Conservation (phyloP, 495 filamentous ascomycete genomes). For the Lasiosphaeria hispida region DNA sequence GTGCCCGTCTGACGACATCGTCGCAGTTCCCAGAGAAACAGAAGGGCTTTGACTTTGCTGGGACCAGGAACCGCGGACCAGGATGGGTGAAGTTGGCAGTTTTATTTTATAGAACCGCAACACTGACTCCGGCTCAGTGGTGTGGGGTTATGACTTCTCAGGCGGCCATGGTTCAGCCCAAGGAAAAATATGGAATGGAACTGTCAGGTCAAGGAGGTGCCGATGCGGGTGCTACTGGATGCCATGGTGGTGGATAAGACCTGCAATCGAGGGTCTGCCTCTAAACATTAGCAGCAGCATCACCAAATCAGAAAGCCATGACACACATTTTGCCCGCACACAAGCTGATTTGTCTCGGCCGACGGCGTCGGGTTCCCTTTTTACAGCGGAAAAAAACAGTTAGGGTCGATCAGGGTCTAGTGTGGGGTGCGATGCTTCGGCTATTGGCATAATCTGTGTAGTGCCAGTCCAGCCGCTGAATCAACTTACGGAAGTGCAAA, state of each 20-base stretch:
- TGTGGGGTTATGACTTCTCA: too few relatives aligned
- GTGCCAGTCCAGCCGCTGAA: not conserved
- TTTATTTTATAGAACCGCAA: too few relatives aligned
- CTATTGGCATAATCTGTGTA: not conserved
- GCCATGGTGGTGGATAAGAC: too few relatives aligned
- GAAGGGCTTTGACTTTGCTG: not conserved
- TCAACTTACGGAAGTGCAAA: too few relatives aligned
- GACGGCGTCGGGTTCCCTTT: not conserved
- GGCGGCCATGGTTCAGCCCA: too few relatives aligned
- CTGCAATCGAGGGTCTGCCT: not conserved
- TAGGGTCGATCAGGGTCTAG: constrained; percentile 18
- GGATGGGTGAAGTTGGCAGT: too few relatives aligned
- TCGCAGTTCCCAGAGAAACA: not conserved
- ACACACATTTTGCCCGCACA: not conserved
- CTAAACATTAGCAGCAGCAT: too few relatives aligned
- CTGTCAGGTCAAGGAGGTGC: too few relatives aligned
- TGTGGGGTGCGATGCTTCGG: constrained; percentile 4
- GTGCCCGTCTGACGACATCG: constrained; percentile 23
- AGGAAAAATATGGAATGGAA: too few relatives aligned
- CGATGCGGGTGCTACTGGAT: too few relatives aligned
- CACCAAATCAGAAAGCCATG: not conserved
- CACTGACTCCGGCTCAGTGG: too few relatives aligned
- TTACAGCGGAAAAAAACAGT: not conserved
- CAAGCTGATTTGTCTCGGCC: not conserved
- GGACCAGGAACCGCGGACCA: too few relatives aligned